phyloP scores from a whole-genome alignment of 169 alveolate genomes.

The Cryptosporidium sp. region DNA sequence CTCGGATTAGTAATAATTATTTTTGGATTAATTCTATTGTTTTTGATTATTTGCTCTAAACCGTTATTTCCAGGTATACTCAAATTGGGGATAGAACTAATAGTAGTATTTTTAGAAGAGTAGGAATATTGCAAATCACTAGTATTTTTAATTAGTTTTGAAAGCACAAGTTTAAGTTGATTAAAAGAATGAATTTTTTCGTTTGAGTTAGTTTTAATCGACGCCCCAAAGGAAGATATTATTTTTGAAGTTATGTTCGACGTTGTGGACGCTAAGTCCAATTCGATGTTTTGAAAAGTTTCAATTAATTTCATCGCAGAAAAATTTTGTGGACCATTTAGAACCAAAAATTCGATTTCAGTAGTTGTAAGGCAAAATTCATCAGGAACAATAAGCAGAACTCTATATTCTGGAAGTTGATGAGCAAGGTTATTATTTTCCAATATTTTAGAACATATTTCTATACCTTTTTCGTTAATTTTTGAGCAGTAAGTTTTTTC shows the following conservation, averaged over 20 bases:
- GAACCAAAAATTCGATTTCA: constrained; percentile 24
- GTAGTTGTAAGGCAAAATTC: neutral
- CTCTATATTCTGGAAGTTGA: constrained; percentile 55
- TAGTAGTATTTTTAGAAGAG: neutral
- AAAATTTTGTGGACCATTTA: constrained; percentile 63
- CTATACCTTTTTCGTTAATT: neutral
- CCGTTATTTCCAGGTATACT: neutral
- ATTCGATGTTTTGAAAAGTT: constrained; percentile 6
- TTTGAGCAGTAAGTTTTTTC: neutral
- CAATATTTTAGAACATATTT: neutral
- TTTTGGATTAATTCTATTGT: constrained; percentile 33
- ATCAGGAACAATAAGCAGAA: constrained; percentile 44
- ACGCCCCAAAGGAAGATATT: neutral
- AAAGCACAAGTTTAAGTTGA: constrained; percentile 13
- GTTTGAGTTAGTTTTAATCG: neutral
- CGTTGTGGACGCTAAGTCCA: neutral
- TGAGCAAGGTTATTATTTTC: too few species aligned
- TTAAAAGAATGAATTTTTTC: constrained; percentile 24
- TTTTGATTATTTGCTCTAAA: constrained; percentile 11
- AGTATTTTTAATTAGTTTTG: neutral
- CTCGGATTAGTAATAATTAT: constrained; percentile 22
- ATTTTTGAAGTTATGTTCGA: constrained; percentile 17
- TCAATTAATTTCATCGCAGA: constrained; percentile 20
- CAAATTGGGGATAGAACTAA: constrained; percentile 5
- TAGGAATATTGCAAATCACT: neutral